Base-by-base conservation (phyloP, 2,329 filamentous ascomycete genomes). In the Aspergillus eucalypticola region DNA sequence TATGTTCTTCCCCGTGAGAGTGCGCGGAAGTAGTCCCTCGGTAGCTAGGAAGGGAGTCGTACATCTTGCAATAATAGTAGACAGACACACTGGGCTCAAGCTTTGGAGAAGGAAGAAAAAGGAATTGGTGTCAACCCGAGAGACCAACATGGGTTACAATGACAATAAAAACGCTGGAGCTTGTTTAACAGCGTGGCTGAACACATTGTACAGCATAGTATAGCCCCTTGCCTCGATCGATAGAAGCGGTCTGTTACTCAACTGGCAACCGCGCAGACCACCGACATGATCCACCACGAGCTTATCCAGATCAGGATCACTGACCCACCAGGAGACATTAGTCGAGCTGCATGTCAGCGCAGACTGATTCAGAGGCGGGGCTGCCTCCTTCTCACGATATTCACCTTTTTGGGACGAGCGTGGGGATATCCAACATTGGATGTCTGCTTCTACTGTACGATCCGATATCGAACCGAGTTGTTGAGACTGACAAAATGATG, bases 1-100 rank as follows among this genome's bases (percentile, higher is more conserved):
- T 71, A 56, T 69, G 67, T 46, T 74, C 72, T 21, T 15, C 54
- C 51, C 21, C 13, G 19, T 15, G 19, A 23, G 13, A 46, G 35
- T 53, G 39, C 2, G 21, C 8, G 5, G 41, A 38, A n/a, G 38
- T 35, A 44, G 44, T 41, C 39, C 50, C 42, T 32, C 39, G 35
- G 27, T 32, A 29, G 48, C 41, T 39, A 19, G 54, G 38, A 32
- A 48, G 48, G 27, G 50, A n/a, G 21, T 58, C 39, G 42, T 60
- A 56, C 63, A 67, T 67, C 10, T 19, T 59, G 59, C 10, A 11
- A 15, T 11, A 17, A 23, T 17, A 15, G 25, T 39, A 29, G 38
- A 13, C 17, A 29, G 38, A 13, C 17, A 41, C 17, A 6, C 32
- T 10, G 44, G 50, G 49, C 13, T 27, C 23, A 35, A 4, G 23